phyloP scores from a whole-genome alignment of 2,329 filamentous ascomycete genomes.

The Colletotrichum spinosum region DNA sequence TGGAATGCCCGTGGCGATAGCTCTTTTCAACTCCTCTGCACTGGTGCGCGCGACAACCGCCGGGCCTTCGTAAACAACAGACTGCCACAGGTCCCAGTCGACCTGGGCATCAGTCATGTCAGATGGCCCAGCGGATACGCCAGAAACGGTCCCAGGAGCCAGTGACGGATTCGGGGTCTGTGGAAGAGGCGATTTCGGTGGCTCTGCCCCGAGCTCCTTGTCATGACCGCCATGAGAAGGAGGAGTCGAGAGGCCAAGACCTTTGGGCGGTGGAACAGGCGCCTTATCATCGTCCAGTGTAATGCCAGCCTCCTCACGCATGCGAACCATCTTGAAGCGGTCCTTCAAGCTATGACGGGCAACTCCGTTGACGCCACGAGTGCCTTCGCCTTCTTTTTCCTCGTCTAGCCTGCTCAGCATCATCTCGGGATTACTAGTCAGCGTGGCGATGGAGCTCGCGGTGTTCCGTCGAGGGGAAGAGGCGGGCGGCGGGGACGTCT shows the following conservation, averaged over 20 bases:
- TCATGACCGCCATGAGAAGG: slow-evolving; percentile 40
- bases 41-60: slow-evolving; percentile 89
- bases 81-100: slow-evolving; percentile 99
- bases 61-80: slow-evolving; percentile 93
- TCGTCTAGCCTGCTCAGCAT: slow-evolving; percentile 83
- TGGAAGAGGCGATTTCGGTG: slow-evolving; percentile 60
- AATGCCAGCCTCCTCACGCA: slow-evolving; percentile 78
- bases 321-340: slow-evolving; percentile 80
- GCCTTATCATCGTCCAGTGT: slow-evolving; percentile 64
- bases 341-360: slow-evolving; percentile 77
- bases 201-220: slow-evolving; percentile 28
- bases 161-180: slow-evolving; percentile 76
- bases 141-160: slow-evolving; percentile 87
- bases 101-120: slow-evolving; percentile 79
- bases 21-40: slow-evolving; percentile 87
- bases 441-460: slow-evolving; percentile 80
- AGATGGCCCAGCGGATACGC: slow-evolving; percentile 81
- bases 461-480: slow-evolving; percentile 74
- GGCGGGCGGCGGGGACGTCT: slow-evolving; percentile 62
- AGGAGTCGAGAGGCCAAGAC: slow-evolving; percentile 41
- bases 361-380: slow-evolving; percentile 47
- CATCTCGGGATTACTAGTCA: slow-evolving; percentile 85
- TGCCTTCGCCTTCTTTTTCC: slow-evolving; percentile 65
- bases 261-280: slow-evolving; percentile 30
- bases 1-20: slow-evolving; percentile 93